phyloP scores from a whole-genome alignment of 1,284 basidiomycete genomes.

The Pisolithus thermaeus region DNA sequence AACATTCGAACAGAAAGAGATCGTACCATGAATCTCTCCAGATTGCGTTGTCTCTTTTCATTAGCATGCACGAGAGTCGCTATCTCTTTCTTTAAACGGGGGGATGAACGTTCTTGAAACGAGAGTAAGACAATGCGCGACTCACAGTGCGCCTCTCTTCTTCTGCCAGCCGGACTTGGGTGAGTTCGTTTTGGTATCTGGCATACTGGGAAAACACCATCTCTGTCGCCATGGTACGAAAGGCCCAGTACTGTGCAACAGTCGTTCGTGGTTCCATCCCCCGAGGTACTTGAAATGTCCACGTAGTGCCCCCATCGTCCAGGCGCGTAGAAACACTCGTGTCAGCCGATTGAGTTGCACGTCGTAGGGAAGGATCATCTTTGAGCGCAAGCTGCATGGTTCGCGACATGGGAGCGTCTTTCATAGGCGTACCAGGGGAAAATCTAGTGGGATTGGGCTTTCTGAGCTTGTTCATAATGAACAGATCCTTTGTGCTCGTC shows the following conservation, averaged over 20 bases:
- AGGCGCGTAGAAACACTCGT: constrained; percentile 1
- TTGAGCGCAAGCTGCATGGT: constrained; percentile 26
- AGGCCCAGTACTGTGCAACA: constrained; percentile 56
- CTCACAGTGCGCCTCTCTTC: constrained; percentile 44
- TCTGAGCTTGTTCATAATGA: constrained; percentile 20
- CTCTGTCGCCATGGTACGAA: constrained; percentile 56
- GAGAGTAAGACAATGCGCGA: constrained; percentile 3
- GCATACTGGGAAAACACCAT: constrained; percentile 43
- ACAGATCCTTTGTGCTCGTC: too few species aligned
- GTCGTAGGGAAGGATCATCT: constrained; percentile 1
- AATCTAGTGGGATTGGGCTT: constrained; percentile 17
- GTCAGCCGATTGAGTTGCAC: not conserved
- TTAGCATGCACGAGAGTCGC: constrained; percentile 32
- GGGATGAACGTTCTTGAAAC: not conserved
- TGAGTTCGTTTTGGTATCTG: constrained; percentile 44
- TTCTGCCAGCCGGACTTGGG: constrained; percentile 32
- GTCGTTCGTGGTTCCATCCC: constrained; percentile 26
- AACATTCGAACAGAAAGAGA: not conserved
- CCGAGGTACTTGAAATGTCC: constrained; percentile 12
- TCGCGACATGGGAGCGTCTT: constrained; percentile 16
- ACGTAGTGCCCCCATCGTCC: constrained; percentile 5
- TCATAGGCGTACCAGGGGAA: not conserved
- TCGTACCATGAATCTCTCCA: constrained; percentile 49
- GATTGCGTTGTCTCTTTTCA: constrained; percentile 38
- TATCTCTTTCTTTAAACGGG: constrained; percentile 36